phyloP scores from a whole-genome alignment of 805 yeast genomes.

The Hanseniaspora taiwanica region DNA sequence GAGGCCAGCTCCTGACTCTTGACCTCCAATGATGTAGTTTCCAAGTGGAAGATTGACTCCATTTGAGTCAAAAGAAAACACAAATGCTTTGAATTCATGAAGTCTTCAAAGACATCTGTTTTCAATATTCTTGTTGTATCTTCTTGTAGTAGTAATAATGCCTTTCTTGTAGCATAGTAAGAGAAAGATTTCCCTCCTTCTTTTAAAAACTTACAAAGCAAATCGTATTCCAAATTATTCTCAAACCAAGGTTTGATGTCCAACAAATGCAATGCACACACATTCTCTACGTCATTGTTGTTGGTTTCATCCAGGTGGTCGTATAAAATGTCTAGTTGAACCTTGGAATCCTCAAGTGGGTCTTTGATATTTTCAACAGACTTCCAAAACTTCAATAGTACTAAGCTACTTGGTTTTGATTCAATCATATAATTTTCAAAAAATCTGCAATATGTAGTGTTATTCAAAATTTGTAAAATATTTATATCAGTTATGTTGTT shows the following conservation, averaged over 20 bases:
- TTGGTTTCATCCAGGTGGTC: conserved; percentile 10
- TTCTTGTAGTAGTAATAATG: conserved; percentile 47
- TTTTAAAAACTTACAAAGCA: conserved; percentile 9
- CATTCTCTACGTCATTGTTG: conserved; percentile 17
- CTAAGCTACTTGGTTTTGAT: conserved; percentile 6
- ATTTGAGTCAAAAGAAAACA: conserved; percentile 5
- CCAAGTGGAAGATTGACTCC: no score
- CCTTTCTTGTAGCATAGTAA: conserved; percentile 43
- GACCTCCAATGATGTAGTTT: no score
- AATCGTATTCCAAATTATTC: conserved; percentile 10
- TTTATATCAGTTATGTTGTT: conserved; percentile 9
- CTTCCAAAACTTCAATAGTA: conserved; percentile 48
- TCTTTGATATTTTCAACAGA: conserved; percentile 55
- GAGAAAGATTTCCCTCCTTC: conserved; percentile 9
- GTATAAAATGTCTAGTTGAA: conserved; percentile 18
- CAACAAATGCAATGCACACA: conserved; percentile 5
- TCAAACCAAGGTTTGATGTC: conserved; percentile 3
- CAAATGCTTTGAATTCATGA: conserved; percentile 7
- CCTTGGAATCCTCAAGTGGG: conserved; percentile 43
- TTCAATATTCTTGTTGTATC: conserved; percentile 38
- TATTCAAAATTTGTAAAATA: conserved; percentile 11
- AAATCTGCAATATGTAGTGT: conserved; percentile 8
- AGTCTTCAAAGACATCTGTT: conserved; percentile 24
- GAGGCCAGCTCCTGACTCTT: no score
- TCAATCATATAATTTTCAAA: conserved; percentile 10